phyloP scores from a whole-genome alignment of 768 basidiomycete species.

The Leccinellum luteum region DNA sequence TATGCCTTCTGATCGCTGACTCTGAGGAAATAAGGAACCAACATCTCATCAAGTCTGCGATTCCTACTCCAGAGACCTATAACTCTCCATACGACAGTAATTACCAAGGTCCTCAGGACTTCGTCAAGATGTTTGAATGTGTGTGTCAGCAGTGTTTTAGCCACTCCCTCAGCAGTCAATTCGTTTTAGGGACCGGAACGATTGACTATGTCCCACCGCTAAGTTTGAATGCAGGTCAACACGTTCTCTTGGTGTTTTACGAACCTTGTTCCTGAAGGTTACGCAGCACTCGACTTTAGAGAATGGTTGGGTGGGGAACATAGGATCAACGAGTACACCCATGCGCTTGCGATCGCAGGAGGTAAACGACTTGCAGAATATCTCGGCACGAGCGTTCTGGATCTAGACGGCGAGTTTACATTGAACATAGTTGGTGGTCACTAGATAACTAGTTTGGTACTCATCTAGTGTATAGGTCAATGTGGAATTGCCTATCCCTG shows the following conservation, averaged over 20 bases:
- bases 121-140: slow-evolving; percentile 53
- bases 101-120: slow-evolving; percentile 32
- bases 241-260: background rate
- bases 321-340: slow-evolving; percentile 69
- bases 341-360: slow-evolving; percentile 63
- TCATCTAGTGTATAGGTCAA: slow-evolving; percentile 31
- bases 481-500: slow-evolving; percentile 38
- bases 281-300: slow-evolving; percentile 68
- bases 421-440: slow-evolving; percentile 58
- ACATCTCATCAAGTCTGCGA: slow-evolving; percentile 53
- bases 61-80: slow-evolving; percentile 57
- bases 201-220: slow-evolving; percentile 53
- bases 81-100: slow-evolving; percentile 42
- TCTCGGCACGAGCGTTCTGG: slow-evolving; percentile 62
- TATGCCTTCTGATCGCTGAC: background rate
- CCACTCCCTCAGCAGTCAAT: background rate
- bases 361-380: slow-evolving; percentile 57
- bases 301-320: slow-evolving; percentile 72
- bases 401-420: slow-evolving; percentile 58
- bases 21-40: slow-evolving; percentile 48
- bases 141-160: background rate
- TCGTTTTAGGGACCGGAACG: slow-evolving; percentile 58
- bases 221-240: slow-evolving; percentile 50
- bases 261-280: slow-evolving; percentile 3
- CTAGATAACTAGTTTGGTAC: background rate